Evolutionary conservation across 371 early-diverging fungal species (phyloP), one percentile per base, ranked within the genome.

Genomic region (Apophysomyces trapeziformis): DNA sequence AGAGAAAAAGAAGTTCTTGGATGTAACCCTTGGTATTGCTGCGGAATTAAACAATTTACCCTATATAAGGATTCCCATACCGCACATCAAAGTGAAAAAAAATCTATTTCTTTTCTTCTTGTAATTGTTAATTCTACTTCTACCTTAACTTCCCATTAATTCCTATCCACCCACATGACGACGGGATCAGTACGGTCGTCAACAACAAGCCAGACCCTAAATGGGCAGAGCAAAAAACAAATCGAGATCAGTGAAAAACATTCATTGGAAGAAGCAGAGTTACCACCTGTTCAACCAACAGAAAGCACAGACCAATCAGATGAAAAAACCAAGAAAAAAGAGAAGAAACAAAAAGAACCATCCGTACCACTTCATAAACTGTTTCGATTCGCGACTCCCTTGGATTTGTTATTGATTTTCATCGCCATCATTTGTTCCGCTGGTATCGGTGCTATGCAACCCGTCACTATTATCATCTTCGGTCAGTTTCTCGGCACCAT

Each of bases 341-440:
- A 69, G 37, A 68, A 66, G 44, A 72, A 79, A 50, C 61, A 69
- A 68, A 72, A 56, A 71, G 67, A 60, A 71, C 85, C 58, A 54
- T 69, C 67, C 2, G 82, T 91, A 2, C 68, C 88, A 7, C 70
- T 86, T 44, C 38, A 77, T 9, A 67, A 80, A 71, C 84, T 93
- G 35, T 92, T 87, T 68, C 86, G 90, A 45, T 93, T 88, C 65
- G 90, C 93, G 2, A 85, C 84, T 12, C 45, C 73, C 0, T 59
- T 60, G 5, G 96, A 95, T 77, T 69, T 68, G 57, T 7, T 81
- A 7, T 77, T 90, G 50, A 83, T 94, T 60, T 16, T 45, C n/a
- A 37, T 69, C 26, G 72, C 74, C 11, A 43, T 60, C 11, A 26
- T 68, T 11, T 62, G 64, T 9, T 71, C 77, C 2, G 64, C 69